A percentile compares a stretch with the other conserved stretches of the same genome.
Conservation (phyloP, 2,329 filamentous ascomycete species). For the Colletotrichum phormii region DNA sequence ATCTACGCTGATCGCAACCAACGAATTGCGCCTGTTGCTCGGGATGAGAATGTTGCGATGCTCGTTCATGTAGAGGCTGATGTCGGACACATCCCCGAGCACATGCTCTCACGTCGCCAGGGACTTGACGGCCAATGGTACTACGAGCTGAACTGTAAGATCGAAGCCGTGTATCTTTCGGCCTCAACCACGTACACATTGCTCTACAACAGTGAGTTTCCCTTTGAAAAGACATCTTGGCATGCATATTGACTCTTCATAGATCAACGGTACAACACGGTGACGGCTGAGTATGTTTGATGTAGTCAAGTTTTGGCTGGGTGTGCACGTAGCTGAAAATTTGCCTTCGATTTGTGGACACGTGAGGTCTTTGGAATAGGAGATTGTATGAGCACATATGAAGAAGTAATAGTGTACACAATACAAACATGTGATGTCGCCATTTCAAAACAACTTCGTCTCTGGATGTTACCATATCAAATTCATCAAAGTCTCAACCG, state of each 20-base stretch:
- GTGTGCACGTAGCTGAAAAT: too few species aligned
- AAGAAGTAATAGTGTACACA: neutral
- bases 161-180: conserved; percentile 56
- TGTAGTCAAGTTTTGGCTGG: too few species aligned
- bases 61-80: conserved; percentile 54
- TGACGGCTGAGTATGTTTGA: conserved; percentile 56
- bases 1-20: conserved; percentile 50
- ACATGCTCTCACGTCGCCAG: conserved; percentile 45
- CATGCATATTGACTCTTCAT: neutral
- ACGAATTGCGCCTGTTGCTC: conserved; percentile 46
- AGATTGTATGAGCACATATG: neutral
- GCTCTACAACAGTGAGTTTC: conserved; percentile 52
- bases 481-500: too few species aligned
- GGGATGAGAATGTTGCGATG: conserved; percentile 50
- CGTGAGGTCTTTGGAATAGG: neutral
- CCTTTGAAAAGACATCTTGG: too few species aligned
- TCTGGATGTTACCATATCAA: neutral
- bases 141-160: conserved; percentile 52
- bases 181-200: conserved; percentile 57
- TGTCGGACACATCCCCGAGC: conserved; percentile 53
- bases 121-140: conserved; percentile 53
- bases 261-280: conserved; percentile 54
- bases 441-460: neutral
- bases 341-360: neutral
- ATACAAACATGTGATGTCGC: neutral